A percentile compares a stretch with the other conserved stretches of the same genome.
phyloP scores from a whole-genome alignment of 768 basidiomycete species.

The Strobilomyces echinocephalus region DNA sequence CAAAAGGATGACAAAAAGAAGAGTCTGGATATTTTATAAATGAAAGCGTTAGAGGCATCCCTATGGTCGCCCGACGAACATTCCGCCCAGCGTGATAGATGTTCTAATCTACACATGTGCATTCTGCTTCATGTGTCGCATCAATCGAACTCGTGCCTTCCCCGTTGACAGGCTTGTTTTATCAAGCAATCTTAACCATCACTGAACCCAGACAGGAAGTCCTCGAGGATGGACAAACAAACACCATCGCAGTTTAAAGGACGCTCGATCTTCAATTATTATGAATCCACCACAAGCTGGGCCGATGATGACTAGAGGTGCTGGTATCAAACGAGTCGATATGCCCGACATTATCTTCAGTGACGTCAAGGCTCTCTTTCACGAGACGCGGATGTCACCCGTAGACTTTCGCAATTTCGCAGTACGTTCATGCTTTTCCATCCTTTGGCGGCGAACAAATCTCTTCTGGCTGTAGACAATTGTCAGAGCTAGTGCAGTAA shows the following conservation, averaged over 20 bases:
- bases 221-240: background rate
- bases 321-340: background rate
- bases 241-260: background rate
- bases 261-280: background rate
- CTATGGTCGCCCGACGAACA: background rate
- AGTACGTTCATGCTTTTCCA: slow-evolving; percentile 4
- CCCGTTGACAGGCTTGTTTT: background rate
- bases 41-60: background rate
- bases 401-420: background rate
- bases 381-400: background rate
- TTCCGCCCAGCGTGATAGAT: background rate
- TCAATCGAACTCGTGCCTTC: background rate
- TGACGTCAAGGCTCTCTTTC: background rate
- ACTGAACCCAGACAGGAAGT: background rate
- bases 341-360: slow-evolving; percentile 10
- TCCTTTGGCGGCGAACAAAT: background rate
- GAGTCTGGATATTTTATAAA: background rate
- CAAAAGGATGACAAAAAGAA: background rate
- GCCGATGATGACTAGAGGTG: background rate
- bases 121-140: background rate
- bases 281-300: background rate
- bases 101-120: background rate
- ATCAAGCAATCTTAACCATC: background rate
- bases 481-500: background rate
- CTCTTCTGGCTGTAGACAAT: background rate